phyloP scores from a whole-genome alignment of 2,329 filamentous ascomycete species.

The Pyrenochaeta sp. region DNA sequence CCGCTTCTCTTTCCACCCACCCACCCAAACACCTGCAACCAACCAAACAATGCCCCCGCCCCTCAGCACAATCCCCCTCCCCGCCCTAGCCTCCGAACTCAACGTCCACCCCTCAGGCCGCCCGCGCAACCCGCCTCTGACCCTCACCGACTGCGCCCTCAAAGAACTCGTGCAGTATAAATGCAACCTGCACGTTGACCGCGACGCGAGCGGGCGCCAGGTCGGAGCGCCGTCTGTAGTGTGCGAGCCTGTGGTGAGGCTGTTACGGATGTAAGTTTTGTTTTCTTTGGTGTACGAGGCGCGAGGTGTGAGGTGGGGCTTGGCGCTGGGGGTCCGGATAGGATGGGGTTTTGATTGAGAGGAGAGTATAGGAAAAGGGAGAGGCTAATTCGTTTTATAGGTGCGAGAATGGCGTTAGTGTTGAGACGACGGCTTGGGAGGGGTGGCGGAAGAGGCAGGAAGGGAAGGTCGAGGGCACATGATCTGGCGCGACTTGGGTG shows the following conservation, averaged over 20 bases:
- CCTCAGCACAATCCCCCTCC: slow-evolving; percentile 60
- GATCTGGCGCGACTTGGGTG: background rate
- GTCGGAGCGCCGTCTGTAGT: no score
- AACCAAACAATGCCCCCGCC: slow-evolving; percentile 61
- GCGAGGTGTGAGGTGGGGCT: slow-evolving; percentile 1
- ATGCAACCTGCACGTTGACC: slow-evolving; percentile 58
- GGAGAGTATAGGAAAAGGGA: no score
- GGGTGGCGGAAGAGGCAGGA: slow-evolving; percentile 48
- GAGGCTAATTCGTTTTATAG: slow-evolving; percentile 34
- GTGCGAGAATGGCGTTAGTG: slow-evolving; percentile 62
- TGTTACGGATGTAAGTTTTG: slow-evolving; percentile 64
- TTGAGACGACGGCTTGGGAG: slow-evolving; percentile 70
- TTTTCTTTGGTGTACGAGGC: no score
- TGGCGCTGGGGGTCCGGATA: slow-evolving; percentile 10
- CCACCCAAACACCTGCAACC: background rate
- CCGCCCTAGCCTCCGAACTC: slow-evolving; percentile 59
- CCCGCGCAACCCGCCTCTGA: slow-evolving; percentile 60
- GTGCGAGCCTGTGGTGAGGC: slow-evolving; percentile 65
- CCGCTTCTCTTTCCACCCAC: slow-evolving; percentile 5
- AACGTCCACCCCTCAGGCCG: slow-evolving; percentile 61
- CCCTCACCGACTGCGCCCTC: slow-evolving; percentile 63
- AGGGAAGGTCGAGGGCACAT: slow-evolving; percentile 21
- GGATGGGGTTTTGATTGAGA: slow-evolving; percentile 14
- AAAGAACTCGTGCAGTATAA: slow-evolving; percentile 69
- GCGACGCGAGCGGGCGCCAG: no score